These are phyloP conservation scores for Ophiocordyceps camponoti-leonardi DNA, from an alignment of 2,329 filamentous ascomycete genomes.

Conservation along the genomic window DNA sequence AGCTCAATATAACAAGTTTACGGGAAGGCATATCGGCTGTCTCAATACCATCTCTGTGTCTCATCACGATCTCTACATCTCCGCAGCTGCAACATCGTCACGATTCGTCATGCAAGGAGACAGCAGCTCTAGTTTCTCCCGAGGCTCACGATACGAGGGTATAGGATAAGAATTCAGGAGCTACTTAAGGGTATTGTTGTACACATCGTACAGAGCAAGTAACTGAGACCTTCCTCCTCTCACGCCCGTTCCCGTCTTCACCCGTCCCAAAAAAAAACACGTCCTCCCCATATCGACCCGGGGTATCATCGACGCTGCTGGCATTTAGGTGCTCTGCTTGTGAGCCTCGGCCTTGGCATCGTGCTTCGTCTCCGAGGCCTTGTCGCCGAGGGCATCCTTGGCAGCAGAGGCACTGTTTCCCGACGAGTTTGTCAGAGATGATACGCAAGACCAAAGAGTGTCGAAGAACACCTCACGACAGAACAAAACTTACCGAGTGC, in stretches of 20 bases:
- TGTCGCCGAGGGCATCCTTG: slow-evolving; percentile 30
- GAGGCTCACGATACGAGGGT: not conserved
- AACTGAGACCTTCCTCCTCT: not conserved
- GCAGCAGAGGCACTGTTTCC: slow-evolving; percentile 24
- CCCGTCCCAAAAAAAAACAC: no score
- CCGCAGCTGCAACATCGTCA: not conserved
- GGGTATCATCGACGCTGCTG: not conserved
- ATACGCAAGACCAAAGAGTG: not conserved
- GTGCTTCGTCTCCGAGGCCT: slow-evolving; percentile 23
- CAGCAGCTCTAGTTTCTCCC: not conserved
- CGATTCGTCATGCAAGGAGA: not conserved
- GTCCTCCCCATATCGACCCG: not conserved
- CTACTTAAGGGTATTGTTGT: not conserved
- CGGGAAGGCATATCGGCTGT: no score
- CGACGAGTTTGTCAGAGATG: not conserved
- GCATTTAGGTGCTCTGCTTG: slow-evolving; percentile 20
- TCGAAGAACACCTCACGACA: not conserved
- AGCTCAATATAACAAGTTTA: no score
- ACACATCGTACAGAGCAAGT: not conserved
- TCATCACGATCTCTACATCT: no score
- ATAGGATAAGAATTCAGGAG: not conserved
- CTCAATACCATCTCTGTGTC: no score
- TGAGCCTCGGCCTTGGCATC: slow-evolving; percentile 21
- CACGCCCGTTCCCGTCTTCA: not conserved
- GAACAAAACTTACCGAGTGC: slow-evolving; percentile 11